Evolutionary conservation across 495 filamentous ascomycete genomes (phyloP).

Genomic region (Talaromyces nanjingensis): DNA sequence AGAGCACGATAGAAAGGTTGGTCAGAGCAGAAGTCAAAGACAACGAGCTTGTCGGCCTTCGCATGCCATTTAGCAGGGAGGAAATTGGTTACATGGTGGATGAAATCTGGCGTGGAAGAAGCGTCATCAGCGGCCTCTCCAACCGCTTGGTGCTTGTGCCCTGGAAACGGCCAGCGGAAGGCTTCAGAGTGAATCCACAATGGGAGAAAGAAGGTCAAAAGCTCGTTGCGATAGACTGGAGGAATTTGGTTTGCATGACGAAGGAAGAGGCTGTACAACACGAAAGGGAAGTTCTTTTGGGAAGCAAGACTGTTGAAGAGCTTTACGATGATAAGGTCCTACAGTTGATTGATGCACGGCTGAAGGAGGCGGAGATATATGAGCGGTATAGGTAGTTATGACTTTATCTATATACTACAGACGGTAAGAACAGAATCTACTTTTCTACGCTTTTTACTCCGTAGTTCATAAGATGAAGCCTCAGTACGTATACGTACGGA

Average conservation of each 20-base stretch:
- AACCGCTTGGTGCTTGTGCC: constrained; percentile 69
- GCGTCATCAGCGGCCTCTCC: constrained; percentile 70
- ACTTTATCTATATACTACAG: too few species aligned
- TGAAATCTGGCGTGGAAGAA: constrained; percentile 80
- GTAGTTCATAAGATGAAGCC: background rate
- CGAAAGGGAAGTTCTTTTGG: constrained; percentile 72
- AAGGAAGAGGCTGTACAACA: constrained; percentile 86
- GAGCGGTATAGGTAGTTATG: constrained; percentile 37
- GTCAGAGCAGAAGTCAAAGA: constrained; percentile 44
- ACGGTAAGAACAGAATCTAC: too few species aligned
- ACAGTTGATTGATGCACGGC: constrained; percentile 54
- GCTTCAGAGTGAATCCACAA: constrained; percentile 33
- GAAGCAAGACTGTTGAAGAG: constrained; percentile 57
- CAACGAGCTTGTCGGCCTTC: constrained; percentile 61
- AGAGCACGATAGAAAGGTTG: constrained; percentile 69
- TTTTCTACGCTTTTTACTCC: too few species aligned
- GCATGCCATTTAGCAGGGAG: constrained; percentile 64
- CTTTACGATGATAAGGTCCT: constrained; percentile 62
- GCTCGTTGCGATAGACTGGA: constrained; percentile 52
- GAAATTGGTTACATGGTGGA: constrained; percentile 85
- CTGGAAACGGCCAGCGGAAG: constrained; percentile 59
- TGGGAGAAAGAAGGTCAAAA: constrained; percentile 60
- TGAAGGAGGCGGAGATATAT: constrained; percentile 54
- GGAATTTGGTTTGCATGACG: constrained; percentile 88
- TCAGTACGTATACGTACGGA: too few species aligned